Evolutionary conservation across 805 yeast genomes (phyloP).

Genomic region (Lachancea thermotolerans): DNA sequence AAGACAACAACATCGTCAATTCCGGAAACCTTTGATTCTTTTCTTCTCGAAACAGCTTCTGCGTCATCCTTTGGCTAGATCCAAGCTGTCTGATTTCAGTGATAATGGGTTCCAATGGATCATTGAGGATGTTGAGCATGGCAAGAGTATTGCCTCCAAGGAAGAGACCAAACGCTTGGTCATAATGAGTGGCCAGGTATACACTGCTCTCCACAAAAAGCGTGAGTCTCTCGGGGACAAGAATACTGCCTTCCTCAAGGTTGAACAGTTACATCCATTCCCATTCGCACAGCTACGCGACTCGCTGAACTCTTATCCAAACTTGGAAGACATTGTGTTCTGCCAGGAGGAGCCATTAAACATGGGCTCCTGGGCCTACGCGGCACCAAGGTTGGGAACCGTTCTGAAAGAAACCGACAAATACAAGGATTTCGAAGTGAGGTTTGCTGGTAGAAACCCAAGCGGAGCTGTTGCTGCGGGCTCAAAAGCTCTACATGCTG

Average conservation of each 20-base stretch:
- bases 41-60: constrained; percentile 90
- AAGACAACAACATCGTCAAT: constrained; percentile 99
- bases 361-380: constrained; percentile 85
- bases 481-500: constrained; percentile 75
- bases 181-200: constrained; percentile 88
- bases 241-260: constrained; percentile 78
- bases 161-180: constrained; percentile 85
- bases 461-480: constrained; percentile 99
- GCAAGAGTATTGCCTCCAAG: constrained; percentile 66
- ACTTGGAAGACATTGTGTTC: constrained; percentile 84
- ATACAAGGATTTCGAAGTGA: constrained; percentile 50
- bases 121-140: constrained; percentile 85
- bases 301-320: constrained; percentile 70
- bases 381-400: constrained; percentile 75
- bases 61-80: constrained; percentile 97
- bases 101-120: constrained; percentile 94
- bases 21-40: constrained; percentile 82
- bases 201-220: constrained; percentile 82
- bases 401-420: constrained; percentile 67
- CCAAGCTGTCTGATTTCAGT: constrained; percentile 73
- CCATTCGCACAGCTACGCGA: constrained; percentile 93
- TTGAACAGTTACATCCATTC: constrained; percentile 98
- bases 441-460: constrained; percentile 98
- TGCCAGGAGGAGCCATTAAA: constrained; percentile 98
- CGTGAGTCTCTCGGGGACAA: constrained; percentile 72